A percentile compares a stretch with the other conserved stretches of the same genome.
Evolutionary conservation across 805 yeast genomes (phyloP).

Genomic region (Saccharomycopsis fermentans): DNA sequence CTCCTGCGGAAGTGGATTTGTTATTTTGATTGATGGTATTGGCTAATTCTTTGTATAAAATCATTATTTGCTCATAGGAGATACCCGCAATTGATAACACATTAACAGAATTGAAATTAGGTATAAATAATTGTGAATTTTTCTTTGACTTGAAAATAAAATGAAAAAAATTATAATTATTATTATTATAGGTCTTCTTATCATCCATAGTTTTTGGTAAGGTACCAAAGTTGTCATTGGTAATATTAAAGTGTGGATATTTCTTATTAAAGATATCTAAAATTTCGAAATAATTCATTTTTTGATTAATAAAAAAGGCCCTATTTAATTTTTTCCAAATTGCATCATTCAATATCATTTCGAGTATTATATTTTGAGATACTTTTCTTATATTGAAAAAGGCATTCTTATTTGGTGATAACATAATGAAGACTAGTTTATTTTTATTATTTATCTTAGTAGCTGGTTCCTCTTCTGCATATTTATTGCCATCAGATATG

Average conservation of each 20-base stretch:
- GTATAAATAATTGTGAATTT: constrained; percentile 54
- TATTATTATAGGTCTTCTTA: background rate
- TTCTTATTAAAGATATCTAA: constrained; percentile 20
- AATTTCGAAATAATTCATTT: constrained; percentile 29
- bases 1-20: background rate
- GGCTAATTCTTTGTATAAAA: constrained; percentile 13
- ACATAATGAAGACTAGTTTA: constrained; percentile 42
- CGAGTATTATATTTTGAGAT: constrained; percentile 40
- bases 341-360: constrained; percentile 27
- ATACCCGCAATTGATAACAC: constrained; percentile 1
- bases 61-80: constrained; percentile 13
- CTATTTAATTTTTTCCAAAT: constrained; percentile 30
- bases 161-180: constrained; percentile 43
- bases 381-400: constrained; percentile 66
- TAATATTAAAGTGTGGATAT: constrained; percentile 40
- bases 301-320: constrained; percentile 25
- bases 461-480: background rate
- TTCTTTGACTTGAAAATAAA: constrained; percentile 68
- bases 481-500: background rate
- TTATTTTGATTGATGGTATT: constrained; percentile 2
- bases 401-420: constrained; percentile 49
- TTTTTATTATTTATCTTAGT: constrained; percentile 19
- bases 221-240: background rate
- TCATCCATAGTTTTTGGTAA: background rate
- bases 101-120: constrained; percentile 19